Conservation (phyloP, 768 basidiomycete species). For the Boletus fagicola region DNA sequence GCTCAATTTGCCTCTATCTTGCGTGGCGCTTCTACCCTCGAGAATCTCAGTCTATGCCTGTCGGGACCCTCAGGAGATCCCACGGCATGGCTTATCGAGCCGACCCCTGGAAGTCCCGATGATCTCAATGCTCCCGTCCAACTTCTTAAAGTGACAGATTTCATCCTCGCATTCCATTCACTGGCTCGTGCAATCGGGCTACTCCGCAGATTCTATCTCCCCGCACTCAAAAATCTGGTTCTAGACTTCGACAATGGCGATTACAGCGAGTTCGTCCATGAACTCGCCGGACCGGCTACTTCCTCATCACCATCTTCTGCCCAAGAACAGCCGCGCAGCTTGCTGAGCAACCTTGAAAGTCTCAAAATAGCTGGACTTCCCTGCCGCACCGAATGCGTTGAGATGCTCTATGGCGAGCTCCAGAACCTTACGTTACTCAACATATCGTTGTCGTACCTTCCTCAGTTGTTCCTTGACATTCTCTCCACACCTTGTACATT, state of each 20-base stretch:
- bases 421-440: slow-evolving; percentile 44
- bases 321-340: slow-evolving; percentile 34
- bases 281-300: slow-evolving; percentile 34
- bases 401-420: slow-evolving; percentile 47
- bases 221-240: slow-evolving; percentile 36
- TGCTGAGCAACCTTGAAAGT: slow-evolving; percentile 46
- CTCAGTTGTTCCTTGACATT: slow-evolving; percentile 26
- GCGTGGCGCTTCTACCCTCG: slow-evolving; percentile 50
- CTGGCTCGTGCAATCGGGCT: slow-evolving; percentile 39
- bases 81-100: slow-evolving; percentile 34
- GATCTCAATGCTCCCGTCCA: slow-evolving; percentile 33
- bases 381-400: slow-evolving; percentile 35
- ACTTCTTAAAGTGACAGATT: slow-evolving; percentile 27
- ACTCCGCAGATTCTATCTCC: slow-evolving; percentile 32
- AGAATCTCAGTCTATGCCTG: slow-evolving; percentile 47
- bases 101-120: slow-evolving; percentile 14
- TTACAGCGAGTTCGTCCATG: slow-evolving; percentile 46
- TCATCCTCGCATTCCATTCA: slow-evolving; percentile 52
- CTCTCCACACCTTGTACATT: slow-evolving; percentile 7
- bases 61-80: slow-evolving; percentile 55
- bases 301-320: slow-evolving; percentile 33
- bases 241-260: slow-evolving; percentile 61
- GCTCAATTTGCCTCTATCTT: slow-evolving; percentile 52
- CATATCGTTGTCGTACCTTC: slow-evolving; percentile 37
- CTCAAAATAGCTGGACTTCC: slow-evolving; percentile 54